Evolutionary conservation across 2,329 filamentous ascomycete genomes (phyloP).

Genomic region (Epichloe hybrida): DNA sequence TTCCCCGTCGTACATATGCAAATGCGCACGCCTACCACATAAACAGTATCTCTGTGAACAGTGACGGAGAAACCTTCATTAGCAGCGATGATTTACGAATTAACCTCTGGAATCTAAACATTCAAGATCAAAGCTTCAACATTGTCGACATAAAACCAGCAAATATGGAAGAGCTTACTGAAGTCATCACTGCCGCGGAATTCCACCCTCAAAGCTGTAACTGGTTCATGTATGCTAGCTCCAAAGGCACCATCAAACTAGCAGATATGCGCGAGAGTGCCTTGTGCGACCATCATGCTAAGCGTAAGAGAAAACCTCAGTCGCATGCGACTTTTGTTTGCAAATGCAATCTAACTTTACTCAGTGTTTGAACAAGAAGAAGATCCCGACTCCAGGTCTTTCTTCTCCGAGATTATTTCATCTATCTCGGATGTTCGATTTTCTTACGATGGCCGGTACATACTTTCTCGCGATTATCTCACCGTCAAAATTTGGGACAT

Average conservation of each 20-base stretch:
- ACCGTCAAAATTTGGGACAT: slow-evolving; percentile 99
- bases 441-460: slow-evolving; percentile 91
- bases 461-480: slow-evolving; percentile 91
- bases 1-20: slow-evolving; percentile 89
- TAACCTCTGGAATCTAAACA: slow-evolving; percentile 98
- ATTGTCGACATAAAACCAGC: slow-evolving; percentile 99
- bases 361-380: slow-evolving; percentile 98
- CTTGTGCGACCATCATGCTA: slow-evolving; percentile 88
- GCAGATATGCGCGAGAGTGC: slow-evolving; percentile 97
- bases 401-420: slow-evolving; percentile 99
- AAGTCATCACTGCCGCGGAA: slow-evolving; percentile 96
- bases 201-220: slow-evolving; percentile 97
- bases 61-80: slow-evolving; percentile 97
- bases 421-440: slow-evolving; percentile 98
- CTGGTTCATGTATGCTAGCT: slow-evolving; percentile 99
- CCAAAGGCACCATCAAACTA: slow-evolving; percentile 96
- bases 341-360: slow-evolving; percentile 11
- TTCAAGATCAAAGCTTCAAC: slow-evolving; percentile 99
- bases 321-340: background rate
- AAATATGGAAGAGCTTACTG: slow-evolving; percentile 98
- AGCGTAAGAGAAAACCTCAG: slow-evolving; percentile 44
- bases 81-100: slow-evolving; percentile 95
- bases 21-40: slow-evolving; percentile 99
- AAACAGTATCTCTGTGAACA: slow-evolving; percentile 99
- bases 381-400: slow-evolving; percentile 89